Base-by-base conservation (phyloP, 257 asterid genomes). In the Haberlea rhodopensis region DNA sequence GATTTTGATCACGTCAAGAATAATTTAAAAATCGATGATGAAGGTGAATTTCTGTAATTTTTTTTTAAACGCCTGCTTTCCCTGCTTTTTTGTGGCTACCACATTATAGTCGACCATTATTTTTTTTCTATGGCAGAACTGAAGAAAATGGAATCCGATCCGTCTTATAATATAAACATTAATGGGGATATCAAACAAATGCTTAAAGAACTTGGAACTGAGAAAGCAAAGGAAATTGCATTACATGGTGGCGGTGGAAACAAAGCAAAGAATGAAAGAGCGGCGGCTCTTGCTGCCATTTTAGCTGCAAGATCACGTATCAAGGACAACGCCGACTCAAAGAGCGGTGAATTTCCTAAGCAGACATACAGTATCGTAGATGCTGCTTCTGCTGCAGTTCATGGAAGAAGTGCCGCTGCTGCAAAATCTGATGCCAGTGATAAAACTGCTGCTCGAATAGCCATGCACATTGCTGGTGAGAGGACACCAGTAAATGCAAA, bases 331-430 rank as follows among this genome's bases (percentile, higher is more conserved):
- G 8, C 62, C 21, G 86, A 65, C 54, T 70, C 83, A 26, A 76
- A 76, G 55, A 74, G 66, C 58, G 87, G 79, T 40, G 85, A 70
- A 66, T 76, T 67, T 61, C 76, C 83, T 9, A 87, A 81, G 80
- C 95, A 84, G 79, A 67, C 82, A 57, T 87, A 71, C 80, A 94
- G 99, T 81, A 75, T 94, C 65, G 99, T 90, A 28, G 99, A 94
- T 82, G 97, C 97, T 69, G 99, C 99, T 63, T 90, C 97, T 63
- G 99, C 99, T 74, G 79, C 97, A 73, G 92, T 94, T 76, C 95
- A 86, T 71, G 99, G 99, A 72, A 83, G 97, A 89, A 94, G 96
- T 75, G 99, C 97, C 62, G 76, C 85, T 71, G 91, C 97, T 65
- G 99, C 99, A n/a, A 84, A 81, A 75, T 69, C 95, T 70, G 91